These are phyloP conservation scores for Mesotaenium endlicherianum DNA, from an alignment of 139 green algal species.

Conservation along the genomic window DNA sequence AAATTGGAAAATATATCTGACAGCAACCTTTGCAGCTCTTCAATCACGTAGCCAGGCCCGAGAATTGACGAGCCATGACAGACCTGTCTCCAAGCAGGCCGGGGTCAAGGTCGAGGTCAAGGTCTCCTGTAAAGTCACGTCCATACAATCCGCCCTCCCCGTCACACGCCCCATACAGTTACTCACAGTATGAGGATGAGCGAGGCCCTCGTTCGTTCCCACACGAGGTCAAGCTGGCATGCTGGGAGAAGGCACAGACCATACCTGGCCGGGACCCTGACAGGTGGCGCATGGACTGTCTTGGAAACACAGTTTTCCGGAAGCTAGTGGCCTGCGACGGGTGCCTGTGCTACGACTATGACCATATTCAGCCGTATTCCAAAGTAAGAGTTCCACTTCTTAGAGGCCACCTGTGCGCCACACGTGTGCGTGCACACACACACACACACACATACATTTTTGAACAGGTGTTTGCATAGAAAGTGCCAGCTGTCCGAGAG, in stretches of 20 bases:
- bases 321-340: conserved; percentile 44
- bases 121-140: no score
- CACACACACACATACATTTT: background rate
- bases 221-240: conserved; percentile 29
- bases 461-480: background rate
- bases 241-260: conserved; percentile 38
- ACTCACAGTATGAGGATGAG: no score
- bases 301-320: conserved; percentile 42
- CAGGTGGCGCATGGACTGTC: conserved; percentile 29
- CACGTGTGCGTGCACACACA: background rate
- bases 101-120: no score
- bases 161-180: no score
- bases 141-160: no score
- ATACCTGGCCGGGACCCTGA: conserved; percentile 28
- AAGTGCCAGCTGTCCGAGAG: background rate
- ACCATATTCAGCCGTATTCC: conserved; percentile 41
- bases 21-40: no score
- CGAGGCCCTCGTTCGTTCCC: conserved; percentile 40
- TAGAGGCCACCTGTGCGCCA: background rate
- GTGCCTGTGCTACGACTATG: conserved; percentile 52
- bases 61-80: no score
- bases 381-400: conserved; percentile 16
- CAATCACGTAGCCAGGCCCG: no score
- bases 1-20: no score
- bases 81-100: no score